phyloP scores from a whole-genome alignment of 2,329 filamentous ascomycete species.

The Gnomoniopsis sp. region DNA sequence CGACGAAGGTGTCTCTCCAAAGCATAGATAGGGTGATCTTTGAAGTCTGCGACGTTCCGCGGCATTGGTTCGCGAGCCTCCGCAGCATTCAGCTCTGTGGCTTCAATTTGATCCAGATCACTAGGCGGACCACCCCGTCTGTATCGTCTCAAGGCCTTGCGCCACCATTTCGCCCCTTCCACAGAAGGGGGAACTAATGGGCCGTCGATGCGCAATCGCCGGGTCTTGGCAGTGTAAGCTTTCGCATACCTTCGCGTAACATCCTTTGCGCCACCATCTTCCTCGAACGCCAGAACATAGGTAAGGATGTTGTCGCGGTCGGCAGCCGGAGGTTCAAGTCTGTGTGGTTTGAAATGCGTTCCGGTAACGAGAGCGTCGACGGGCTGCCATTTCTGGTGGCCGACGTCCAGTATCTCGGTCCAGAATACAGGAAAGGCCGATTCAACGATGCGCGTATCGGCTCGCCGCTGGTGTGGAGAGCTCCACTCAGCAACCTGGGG shows the following conservation, averaged over 20 bases:
- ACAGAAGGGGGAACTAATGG: conserved; percentile 33
- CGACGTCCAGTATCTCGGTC: conserved; percentile 86
- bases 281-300: conserved; percentile 84
- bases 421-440: conserved; percentile 84
- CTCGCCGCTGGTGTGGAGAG: conserved; percentile 28
- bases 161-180: conserved; percentile 45
- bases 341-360: conserved; percentile 70
- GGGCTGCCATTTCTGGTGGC: conserved; percentile 87
- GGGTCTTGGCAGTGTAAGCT: conserved; percentile 86
- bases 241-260: conserved; percentile 87
- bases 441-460: conserved; percentile 51
- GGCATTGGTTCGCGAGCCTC: conserved; percentile 81
- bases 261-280: conserved; percentile 73
- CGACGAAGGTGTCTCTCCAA: conserved; percentile 79
- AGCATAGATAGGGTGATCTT: conserved; percentile 78
- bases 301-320: conserved; percentile 73
- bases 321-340: conserved; percentile 77
- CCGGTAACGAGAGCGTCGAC: conserved; percentile 82
- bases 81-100: conserved; percentile 67
- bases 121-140: conserved; percentile 25
- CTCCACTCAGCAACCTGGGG: conserved; percentile 18
- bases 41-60: conserved; percentile 81
- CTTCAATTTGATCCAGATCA: conserved; percentile 81
- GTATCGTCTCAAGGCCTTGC: conserved; percentile 47
- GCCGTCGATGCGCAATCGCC: conserved; percentile 72